Percentiles rank a stretch among this genome's conserved stretches.
phyloP scores from a whole-genome alignment of 2,329 filamentous ascomycete species.

The Alternaria ethzedia region DNA sequence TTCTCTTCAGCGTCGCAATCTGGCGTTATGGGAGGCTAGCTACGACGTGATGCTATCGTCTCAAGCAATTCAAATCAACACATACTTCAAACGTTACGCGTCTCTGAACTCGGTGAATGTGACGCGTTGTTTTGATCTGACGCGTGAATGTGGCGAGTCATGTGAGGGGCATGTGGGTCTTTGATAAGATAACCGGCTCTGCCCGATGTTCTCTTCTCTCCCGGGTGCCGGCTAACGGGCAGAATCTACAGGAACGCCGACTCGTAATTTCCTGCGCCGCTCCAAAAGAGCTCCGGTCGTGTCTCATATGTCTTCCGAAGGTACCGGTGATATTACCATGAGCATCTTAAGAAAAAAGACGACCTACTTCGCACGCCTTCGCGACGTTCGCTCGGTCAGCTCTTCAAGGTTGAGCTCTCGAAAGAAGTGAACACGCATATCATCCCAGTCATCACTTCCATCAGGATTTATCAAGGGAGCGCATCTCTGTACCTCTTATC shows the following conservation, averaged over 20 bases:
- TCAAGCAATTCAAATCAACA: constrained; percentile 22
- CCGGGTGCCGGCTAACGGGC: neutral
- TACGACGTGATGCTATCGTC: constrained; percentile 27
- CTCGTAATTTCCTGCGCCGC: neutral
- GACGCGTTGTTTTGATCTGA: constrained; percentile 21
- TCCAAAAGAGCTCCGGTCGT: neutral
- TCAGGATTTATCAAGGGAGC: neutral
- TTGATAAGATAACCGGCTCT: neutral
- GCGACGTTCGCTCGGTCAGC: too few species aligned
- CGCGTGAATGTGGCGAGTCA: constrained; percentile 9
- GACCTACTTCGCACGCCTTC: neutral
- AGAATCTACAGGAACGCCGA: neutral
- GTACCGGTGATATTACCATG: neutral
- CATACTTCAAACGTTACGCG: constrained; percentile 23
- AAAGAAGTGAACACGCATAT: neutral
- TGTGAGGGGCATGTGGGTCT: constrained; percentile 5
- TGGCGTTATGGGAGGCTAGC: constrained; percentile 17
- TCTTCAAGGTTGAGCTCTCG: too few species aligned
- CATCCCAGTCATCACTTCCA: neutral
- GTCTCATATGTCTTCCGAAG: neutral
- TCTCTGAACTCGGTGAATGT: neutral
- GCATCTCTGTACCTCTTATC: neutral
- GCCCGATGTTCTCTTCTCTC: neutral
- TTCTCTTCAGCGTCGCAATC: constrained; percentile 8
- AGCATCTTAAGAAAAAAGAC: neutral